Base-by-base conservation (phyloP, 1,139 yeast species). In the Magnusiomyces fungicola region DNA sequence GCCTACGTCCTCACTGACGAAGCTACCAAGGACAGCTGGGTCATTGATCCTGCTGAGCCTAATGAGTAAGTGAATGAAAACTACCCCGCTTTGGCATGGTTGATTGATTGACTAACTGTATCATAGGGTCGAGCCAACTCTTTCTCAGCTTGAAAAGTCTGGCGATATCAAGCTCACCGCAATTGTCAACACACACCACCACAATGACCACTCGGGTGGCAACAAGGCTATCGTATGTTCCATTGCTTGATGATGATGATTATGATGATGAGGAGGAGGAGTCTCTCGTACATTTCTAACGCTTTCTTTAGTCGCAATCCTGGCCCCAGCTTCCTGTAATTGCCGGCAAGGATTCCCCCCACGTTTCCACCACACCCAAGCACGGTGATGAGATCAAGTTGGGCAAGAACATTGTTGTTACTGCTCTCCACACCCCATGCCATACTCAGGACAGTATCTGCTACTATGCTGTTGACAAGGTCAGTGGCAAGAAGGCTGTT, bases 371-470 rank as follows among this genome's bases (percentile, higher is more conserved):
- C 53, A 80, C 87, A 0, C 96, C 96, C 1, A 68, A 75, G 0
- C 81, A 86, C 63, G 67, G 73, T 29, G 73, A 61, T 18, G 56
- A 61, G 27, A 73, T 74, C 51, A 55, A 57, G 23, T 64, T 76
- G 41, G 97, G 97, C 1, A 72, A 73, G 46, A 64, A 73, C 54
- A 66, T 88, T 49, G 70, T 75, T n/a, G 77, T 92, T 47, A 80
- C 83, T 3, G 95, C 97, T 1, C 72, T 92, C 46, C 92, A 92
- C 66, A 92, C 99, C 0, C 98, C 99, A 1, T 92, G 99, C 63
- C 99, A 92, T 64, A 92, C 99, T 0, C 95, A 85, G 65, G 98
- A 94, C 65, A 86, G 95, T 4, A 85, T 92, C 52, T 90, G 97
- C 64, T 92, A 88, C 68, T 85, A 69, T 58, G 87, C 79, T 0